These are phyloP conservation scores for Nepenthes alata DNA, from an alignment of 179 eudicot species.

Conservation along the genomic window DNA sequence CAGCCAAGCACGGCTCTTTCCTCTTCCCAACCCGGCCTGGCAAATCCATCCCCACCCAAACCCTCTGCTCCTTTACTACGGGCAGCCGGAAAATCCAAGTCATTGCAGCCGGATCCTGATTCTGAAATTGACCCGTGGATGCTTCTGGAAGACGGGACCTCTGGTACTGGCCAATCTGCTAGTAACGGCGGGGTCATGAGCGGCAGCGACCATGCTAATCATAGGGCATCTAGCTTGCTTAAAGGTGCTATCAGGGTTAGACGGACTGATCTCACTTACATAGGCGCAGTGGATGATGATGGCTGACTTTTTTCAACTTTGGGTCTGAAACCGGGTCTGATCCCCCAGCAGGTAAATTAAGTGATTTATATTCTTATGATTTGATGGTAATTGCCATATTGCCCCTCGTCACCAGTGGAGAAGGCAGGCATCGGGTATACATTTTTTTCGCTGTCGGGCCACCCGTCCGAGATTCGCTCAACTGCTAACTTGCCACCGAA, in stretches of 20 bases:
- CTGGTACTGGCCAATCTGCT: constrained; percentile 64
- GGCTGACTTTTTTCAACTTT: constrained; percentile 33
- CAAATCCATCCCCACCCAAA: constrained; percentile 21
- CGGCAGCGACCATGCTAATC: constrained; percentile 50
- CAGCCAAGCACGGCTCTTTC: constrained; percentile 40
- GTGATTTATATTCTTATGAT: not conserved
- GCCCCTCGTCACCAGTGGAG: not conserved
- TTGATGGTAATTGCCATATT: not conserved
- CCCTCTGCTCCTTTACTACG: constrained; percentile 29
- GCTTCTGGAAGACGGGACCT: constrained; percentile 73
- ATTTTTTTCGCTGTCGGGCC: not conserved
- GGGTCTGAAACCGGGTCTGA: not conserved
- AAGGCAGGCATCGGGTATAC: not conserved
- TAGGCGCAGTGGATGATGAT: constrained; percentile 82
- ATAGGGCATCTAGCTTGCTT: constrained; percentile 73
- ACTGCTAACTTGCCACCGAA: constrained; percentile 13
- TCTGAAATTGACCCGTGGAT: constrained; percentile 83
- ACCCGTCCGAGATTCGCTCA: not conserved
- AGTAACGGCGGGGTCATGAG: constrained; percentile 39
- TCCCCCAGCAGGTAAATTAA: not conserved
- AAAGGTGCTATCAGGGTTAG: constrained; percentile 89
- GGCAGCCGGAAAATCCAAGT: constrained; percentile 37
- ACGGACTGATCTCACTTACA: constrained; percentile 71
- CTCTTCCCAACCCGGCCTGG: constrained; percentile 19
- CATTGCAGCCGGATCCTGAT: constrained; percentile 36